phyloP scores from a whole-genome alignment of 2,329 filamentous ascomycete genomes.

The Aureobasidium sp. region DNA sequence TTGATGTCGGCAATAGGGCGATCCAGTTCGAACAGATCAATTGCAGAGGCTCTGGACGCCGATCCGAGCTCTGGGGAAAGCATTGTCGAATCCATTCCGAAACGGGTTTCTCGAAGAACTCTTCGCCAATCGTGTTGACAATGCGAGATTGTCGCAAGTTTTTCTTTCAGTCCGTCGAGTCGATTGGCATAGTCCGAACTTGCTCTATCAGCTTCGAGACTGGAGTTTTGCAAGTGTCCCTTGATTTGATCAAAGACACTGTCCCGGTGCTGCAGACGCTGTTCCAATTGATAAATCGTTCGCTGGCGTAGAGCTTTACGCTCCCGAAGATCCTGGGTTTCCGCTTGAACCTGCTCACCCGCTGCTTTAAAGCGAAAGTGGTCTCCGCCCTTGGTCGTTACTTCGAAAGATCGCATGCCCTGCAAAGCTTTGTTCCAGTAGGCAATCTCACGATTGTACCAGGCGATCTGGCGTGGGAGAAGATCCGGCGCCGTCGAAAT shows the following conservation, averaged over 20 bases:
- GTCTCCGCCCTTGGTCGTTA: background rate
- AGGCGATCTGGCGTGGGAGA: background rate
- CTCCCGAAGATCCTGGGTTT: background rate
- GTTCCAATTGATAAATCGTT: background rate
- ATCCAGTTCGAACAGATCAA: background rate
- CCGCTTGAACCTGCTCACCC: background rate
- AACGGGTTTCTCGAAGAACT: background rate
- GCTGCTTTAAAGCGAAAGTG: background rate
- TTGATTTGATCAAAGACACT: background rate
- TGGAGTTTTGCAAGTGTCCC: background rate
- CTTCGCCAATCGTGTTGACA: background rate
- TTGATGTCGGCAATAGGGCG: background rate
- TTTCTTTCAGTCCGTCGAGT: background rate
- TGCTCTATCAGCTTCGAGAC: background rate
- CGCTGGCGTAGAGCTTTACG: background rate
- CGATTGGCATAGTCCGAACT: background rate
- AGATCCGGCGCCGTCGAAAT: background rate
- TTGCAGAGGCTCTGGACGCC: background rate
- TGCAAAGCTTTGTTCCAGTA: background rate
- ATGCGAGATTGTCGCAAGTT: background rate
- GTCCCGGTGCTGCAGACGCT: background rate
- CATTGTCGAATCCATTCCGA: background rate
- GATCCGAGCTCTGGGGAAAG: background rate
- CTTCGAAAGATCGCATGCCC: background rate
- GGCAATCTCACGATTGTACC: background rate